These are phyloP conservation scores for Scheffersomyces illinoinensis DNA, from an alignment of 1,139 yeast species.

Conservation along the genomic window DNA sequence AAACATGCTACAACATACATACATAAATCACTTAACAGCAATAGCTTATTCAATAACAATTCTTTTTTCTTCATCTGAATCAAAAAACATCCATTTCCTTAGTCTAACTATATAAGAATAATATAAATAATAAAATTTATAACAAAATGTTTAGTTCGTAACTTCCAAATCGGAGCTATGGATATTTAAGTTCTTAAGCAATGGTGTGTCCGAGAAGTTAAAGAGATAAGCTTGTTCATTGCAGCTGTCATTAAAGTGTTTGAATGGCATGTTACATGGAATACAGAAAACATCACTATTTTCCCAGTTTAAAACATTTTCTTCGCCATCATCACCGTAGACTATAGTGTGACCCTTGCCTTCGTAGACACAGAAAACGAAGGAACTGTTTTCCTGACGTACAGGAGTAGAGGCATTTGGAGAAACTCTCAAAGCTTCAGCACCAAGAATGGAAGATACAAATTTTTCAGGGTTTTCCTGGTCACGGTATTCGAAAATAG, in stretches of 20 bases:
- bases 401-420: conserved; percentile 8
- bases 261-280: conserved; percentile 19
- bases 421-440: conserved; percentile 17
- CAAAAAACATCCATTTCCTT: too few species aligned
- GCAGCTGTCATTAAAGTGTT: conserved; percentile 13
- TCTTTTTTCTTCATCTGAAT: too few species aligned
- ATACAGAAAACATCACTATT: conserved; percentile 18
- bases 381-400: conserved; percentile 18
- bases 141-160: too few species aligned
- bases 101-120: too few species aligned
- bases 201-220: conserved; percentile 16
- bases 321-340: conserved; percentile 8
- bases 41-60: too few species aligned
- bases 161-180: conserved; percentile 7
- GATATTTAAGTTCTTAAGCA: conserved; percentile 15
- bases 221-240: conserved; percentile 14
- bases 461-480: conserved; percentile 1
- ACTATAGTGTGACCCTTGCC: conserved; percentile 17
- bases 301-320: conserved; percentile 12
- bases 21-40: too few species aligned
- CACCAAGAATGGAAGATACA: conserved; percentile 17
- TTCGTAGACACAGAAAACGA: conserved; percentile 15
- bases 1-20: too few species aligned
- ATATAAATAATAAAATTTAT: too few species aligned
- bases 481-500: conserved; percentile 12